Evolutionary conservation across 371 early-diverging fungal species (phyloP).

Genomic region (Globomyces sp.): DNA sequence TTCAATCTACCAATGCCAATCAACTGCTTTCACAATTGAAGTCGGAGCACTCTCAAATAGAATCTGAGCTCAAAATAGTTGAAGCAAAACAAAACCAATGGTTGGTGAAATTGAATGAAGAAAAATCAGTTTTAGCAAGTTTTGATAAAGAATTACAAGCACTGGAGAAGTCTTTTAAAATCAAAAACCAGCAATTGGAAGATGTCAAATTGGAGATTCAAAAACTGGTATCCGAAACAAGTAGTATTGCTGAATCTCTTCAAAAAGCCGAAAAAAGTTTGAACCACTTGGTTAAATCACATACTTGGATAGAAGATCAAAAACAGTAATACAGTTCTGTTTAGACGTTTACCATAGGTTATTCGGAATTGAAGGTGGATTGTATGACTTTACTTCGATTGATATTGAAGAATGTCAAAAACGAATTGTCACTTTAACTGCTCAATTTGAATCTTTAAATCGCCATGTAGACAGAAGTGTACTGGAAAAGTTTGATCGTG

Average conservation of each 20-base stretch:
- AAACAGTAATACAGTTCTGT: slow-evolving; percentile 35
- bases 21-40: slow-evolving; percentile 51
- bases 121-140: slow-evolving; percentile 33
- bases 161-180: slow-evolving; percentile 62
- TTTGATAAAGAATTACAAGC: slow-evolving; percentile 44
- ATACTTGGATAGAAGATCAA: slow-evolving; percentile 89
- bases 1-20: slow-evolving; percentile 47
- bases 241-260: slow-evolving; percentile 64
- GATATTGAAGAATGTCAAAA: slow-evolving; percentile 70
- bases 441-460: slow-evolving; percentile 72
- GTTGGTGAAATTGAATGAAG: slow-evolving; percentile 18
- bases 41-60: slow-evolving; percentile 50
- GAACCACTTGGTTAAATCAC: slow-evolving; percentile 55
- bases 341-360: slow-evolving; percentile 1
- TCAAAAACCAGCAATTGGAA: slow-evolving; percentile 58
- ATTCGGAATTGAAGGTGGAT: slow-evolving; percentile 78
- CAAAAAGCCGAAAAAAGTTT: slow-evolving; percentile 54
- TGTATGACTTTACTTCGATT: slow-evolving; percentile 75
- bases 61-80: slow-evolving; percentile 20
- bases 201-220: slow-evolving; percentile 68
- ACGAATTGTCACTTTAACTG: slow-evolving; percentile 67
- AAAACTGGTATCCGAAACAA: slow-evolving; percentile 69
- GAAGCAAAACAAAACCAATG: slow-evolving; percentile 21
- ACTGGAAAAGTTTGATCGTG: slow-evolving; percentile 92
- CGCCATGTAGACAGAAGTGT: slow-evolving; percentile 90